A percentile compares a stretch with the other conserved stretches of the same genome.
phyloP scores from a whole-genome alignment of 192 early-diverging fungal species.

The Coemansia sp. region DNA sequence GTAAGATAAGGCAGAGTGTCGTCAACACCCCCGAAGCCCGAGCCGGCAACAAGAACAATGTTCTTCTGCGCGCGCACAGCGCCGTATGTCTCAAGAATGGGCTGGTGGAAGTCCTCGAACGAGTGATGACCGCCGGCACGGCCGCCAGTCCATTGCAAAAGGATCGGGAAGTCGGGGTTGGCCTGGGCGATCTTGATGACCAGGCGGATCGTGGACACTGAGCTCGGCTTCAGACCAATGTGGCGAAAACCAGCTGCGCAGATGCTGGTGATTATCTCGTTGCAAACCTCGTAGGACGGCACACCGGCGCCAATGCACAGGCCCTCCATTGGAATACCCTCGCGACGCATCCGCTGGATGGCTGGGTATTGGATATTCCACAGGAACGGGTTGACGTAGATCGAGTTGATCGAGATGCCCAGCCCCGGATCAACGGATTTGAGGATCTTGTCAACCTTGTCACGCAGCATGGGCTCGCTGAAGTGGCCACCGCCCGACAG shows the following conservation, averaged over 20 bases:
- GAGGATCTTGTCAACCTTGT: conserved; percentile 81
- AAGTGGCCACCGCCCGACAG: conserved; percentile 92
- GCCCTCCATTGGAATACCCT: conserved; percentile 93
- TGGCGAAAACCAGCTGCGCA: conserved; percentile 80
- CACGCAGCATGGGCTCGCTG: conserved; percentile 75
- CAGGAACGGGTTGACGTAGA: conserved; percentile 86
- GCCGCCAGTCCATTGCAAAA: conserved; percentile 96
- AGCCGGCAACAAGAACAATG: conserved; percentile 86
- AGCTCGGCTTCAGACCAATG: conserved; percentile 90
- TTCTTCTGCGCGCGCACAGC: conserved; percentile 82
- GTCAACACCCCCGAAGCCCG: conserved; percentile 85
- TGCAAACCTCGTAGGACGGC: conserved; percentile 81
- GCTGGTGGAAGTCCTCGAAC: conserved; percentile 93
- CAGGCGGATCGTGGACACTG: conserved; percentile 79
- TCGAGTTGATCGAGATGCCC: conserved; percentile 83
- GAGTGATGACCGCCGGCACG: conserved; percentile 96
- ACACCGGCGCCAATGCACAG: conserved; percentile 90
- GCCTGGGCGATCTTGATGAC: conserved; percentile 84
- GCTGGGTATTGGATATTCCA: conserved; percentile 88
- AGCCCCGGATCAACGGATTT: conserved; percentile 73
- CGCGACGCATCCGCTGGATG: conserved; percentile 76
- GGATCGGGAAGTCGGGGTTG: conserved; percentile 85
- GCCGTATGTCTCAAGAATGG: conserved; percentile 71
- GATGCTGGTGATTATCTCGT: conserved; percentile 81
- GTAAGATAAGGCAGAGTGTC: conserved; percentile 91